phyloP scores from a whole-genome alignment of 2,329 filamentous ascomycete genomes.

The Penicillium crustosum region DNA sequence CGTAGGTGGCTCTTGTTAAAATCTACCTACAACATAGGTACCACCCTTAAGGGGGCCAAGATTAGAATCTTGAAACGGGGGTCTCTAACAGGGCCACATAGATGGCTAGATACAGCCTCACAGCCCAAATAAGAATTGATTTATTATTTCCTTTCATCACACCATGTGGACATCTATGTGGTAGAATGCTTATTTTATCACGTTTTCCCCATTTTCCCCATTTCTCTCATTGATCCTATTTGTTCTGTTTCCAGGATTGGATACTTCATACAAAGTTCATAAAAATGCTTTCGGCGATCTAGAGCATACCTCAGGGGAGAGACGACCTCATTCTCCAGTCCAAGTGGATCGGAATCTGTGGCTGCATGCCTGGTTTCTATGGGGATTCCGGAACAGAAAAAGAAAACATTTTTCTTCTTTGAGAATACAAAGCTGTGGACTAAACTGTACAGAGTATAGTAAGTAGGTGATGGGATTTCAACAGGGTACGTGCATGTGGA shows the following conservation, averaged over 20 bases:
- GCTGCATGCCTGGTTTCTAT: slow-evolving; percentile 10
- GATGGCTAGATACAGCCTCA: not conserved
- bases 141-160: not conserved
- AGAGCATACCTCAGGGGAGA: not conserved
- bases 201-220: not conserved
- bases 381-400: slow-evolving; percentile 8
- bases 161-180: not conserved
- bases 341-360: slow-evolving; percentile 2
- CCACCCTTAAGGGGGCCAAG: too few species aligned
- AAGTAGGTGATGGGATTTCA: not conserved
- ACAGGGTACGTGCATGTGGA: not conserved
- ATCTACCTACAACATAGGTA: too few species aligned
- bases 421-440: not conserved
- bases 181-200: not conserved
- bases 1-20: slow-evolving; percentile 7
- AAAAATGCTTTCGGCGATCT: not conserved
- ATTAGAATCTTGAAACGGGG: not conserved
- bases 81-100: not conserved
- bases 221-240: too few species aligned
- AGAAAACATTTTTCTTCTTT: slow-evolving; percentile 2
- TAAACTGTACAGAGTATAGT: not conserved
- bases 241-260: not conserved
- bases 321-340: not conserved
- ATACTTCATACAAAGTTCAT: not conserved
- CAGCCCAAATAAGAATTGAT: not conserved